phyloP scores from a whole-genome alignment of 768 basidiomycete species.

The Pleurotus salmoneostramineus region DNA sequence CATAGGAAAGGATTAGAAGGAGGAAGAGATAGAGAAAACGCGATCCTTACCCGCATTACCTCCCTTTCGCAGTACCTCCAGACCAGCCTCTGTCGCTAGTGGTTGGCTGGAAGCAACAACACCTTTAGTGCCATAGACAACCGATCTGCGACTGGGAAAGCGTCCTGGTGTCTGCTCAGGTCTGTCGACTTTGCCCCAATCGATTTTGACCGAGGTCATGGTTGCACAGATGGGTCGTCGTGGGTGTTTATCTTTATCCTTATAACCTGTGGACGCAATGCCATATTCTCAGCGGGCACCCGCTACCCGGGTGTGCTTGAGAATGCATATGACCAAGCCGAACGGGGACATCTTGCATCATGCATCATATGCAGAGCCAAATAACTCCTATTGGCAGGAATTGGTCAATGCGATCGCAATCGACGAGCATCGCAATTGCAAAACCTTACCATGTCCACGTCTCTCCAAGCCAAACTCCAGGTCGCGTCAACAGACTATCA shows the following conservation, averaged over 20 bases:
- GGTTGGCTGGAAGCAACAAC: conserved; percentile 89
- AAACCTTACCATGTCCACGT: conserved; percentile 29
- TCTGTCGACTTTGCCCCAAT: conserved; percentile 61
- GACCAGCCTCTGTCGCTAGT: conserved; percentile 83
- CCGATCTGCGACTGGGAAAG: conserved; percentile 83
- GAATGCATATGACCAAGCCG: not conserved
- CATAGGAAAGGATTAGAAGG: not conserved
- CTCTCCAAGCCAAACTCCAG: conserved; percentile 61
- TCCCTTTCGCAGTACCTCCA: conserved; percentile 88
- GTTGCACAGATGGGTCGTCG: not conserved
- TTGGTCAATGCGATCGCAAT: not conserved
- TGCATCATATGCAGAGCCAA: no score
- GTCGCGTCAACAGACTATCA: conserved; percentile 71
- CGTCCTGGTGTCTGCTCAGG: conserved; percentile 63
- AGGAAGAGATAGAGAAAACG: conserved; percentile 12
- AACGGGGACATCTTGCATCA: not conserved
- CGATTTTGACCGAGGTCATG: conserved; percentile 34
- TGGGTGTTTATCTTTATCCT: not conserved
- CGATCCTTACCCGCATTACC: conserved; percentile 81
- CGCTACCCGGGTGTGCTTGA: conserved; percentile 1
- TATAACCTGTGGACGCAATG: not conserved
- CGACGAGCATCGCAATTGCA: not conserved
- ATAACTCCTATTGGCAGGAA: no score
- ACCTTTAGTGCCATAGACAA: conserved; percentile 84
- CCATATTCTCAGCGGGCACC: conserved; percentile 1